Conservation (phyloP, 495 filamentous ascomycete genomes). For the Chaetomium cochliodes region DNA sequence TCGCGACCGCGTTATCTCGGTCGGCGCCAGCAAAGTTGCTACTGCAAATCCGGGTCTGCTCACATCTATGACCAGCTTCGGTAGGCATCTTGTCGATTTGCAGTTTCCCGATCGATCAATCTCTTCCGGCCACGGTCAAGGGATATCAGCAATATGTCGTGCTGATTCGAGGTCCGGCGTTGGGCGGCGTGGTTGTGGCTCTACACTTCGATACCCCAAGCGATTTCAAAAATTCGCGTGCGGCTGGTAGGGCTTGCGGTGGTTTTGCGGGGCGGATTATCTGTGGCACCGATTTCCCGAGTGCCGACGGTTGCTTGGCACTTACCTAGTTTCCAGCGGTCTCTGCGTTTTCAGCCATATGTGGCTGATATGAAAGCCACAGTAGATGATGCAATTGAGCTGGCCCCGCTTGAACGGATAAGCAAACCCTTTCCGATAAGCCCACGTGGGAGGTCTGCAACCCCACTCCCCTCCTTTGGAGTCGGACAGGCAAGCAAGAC, state of each 20-base stretch:
- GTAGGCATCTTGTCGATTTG: slow-evolving; percentile 70
- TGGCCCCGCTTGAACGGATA: neutral
- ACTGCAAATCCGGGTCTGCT: slow-evolving; percentile 44
- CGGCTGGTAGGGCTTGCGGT: slow-evolving; percentile 36
- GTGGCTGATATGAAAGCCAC: slow-evolving; percentile 20
- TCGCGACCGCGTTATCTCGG: slow-evolving; percentile 13
- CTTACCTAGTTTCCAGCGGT: neutral
- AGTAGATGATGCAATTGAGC: slow-evolving; percentile 11
- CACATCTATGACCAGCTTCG: slow-evolving; percentile 80
- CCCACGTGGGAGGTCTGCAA: too few relatives aligned
- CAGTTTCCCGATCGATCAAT: slow-evolving; percentile 39
- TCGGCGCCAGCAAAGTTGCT: slow-evolving; percentile 15
- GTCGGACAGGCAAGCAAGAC: too few relatives aligned
- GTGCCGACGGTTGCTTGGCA: slow-evolving; percentile 7
- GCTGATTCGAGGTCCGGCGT: slow-evolving; percentile 40
- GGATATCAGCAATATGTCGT: slow-evolving; percentile 40
- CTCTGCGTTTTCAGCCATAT: neutral
- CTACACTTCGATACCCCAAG: slow-evolving; percentile 34
- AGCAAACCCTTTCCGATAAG: neutral
- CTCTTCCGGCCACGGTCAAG: slow-evolving; percentile 33
- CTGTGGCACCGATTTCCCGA: slow-evolving; percentile 25
- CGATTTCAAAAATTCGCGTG: slow-evolving; percentile 41
- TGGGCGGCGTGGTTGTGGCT: slow-evolving; percentile 43
- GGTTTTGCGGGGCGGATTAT: slow-evolving; percentile 33
- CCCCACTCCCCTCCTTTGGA: too few relatives aligned